phyloP scores from a whole-genome alignment of 148 eudicot genomes.

The Agrostemma githago region DNA sequence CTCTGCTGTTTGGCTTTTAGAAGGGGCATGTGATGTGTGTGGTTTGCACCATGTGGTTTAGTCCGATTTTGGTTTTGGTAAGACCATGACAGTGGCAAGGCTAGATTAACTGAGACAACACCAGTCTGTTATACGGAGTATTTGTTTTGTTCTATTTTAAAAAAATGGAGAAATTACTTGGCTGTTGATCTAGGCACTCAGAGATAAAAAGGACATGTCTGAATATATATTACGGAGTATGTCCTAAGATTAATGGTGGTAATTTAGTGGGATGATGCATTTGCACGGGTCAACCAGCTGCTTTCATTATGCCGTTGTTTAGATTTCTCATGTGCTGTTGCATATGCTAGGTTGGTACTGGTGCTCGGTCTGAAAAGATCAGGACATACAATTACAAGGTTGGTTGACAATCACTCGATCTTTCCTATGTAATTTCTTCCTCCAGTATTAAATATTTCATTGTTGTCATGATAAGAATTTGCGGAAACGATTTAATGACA shows the following conservation, averaged over 20 bases:
- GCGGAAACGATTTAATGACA: too few relatives aligned
- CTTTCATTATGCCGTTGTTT: neutral
- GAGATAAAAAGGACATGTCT: neutral
- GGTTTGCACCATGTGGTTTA: neutral
- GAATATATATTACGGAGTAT: neutral
- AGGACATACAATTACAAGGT: slow-evolving; percentile 97
- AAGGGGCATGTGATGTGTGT: slow-evolving; percentile 2
- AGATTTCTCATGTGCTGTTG: slow-evolving; percentile 15
- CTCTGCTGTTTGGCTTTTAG: neutral
- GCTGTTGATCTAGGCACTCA: neutral
- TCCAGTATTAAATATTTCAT: neutral
- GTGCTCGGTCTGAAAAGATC: slow-evolving; percentile 94
- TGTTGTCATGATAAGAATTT: too few relatives aligned
- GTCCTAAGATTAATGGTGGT: neutral
- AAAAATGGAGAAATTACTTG: neutral
- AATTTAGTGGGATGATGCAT: neutral
- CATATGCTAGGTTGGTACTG: slow-evolving; percentile 84
- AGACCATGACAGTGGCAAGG: neutral
- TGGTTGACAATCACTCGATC: neutral
- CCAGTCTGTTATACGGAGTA: too few relatives aligned
- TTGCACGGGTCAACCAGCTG: neutral
- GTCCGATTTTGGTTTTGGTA: neutral
- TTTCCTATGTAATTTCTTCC: neutral
- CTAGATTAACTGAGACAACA: neutral
- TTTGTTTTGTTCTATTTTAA: too few relatives aligned